Evolutionary conservation across 139 green algal species (phyloP).

Genomic region (Picochlorum sp.): DNA sequence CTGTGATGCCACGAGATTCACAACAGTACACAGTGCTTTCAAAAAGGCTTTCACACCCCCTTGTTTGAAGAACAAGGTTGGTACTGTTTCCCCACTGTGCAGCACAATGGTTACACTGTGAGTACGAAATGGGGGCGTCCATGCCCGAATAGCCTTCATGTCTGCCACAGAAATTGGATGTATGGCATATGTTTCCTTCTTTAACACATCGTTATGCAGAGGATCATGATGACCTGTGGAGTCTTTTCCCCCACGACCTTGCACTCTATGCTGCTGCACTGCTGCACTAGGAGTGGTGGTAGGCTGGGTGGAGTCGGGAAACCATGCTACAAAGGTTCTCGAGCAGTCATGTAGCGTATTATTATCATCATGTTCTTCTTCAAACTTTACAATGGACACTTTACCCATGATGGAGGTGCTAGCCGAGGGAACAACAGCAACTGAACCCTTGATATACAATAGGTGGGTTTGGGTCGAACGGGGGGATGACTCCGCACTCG

Average conservation of each 20-base stretch:
- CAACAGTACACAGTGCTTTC: slow-evolving; percentile 41
- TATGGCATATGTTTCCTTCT: background rate
- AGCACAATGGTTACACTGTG: slow-evolving; percentile 71
- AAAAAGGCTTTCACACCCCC: slow-evolving; percentile 44
- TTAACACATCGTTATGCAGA: background rate
- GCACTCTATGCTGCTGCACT: background rate
- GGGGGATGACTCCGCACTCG: no score
- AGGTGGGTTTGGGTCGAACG: no score
- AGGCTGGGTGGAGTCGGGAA: background rate
- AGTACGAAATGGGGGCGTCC: slow-evolving; percentile 54
- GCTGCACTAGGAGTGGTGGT: background rate
- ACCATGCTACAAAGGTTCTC: slow-evolving; percentile 1
- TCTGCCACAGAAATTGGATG: slow-evolving; percentile 28
- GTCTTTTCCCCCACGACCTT: no score
- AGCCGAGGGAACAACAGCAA: no score
- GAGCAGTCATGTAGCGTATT: background rate
- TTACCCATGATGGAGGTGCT: background rate
- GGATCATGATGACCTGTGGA: no score
- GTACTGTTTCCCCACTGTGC: slow-evolving; percentile 58
- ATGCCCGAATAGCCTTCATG: slow-evolving; percentile 58
- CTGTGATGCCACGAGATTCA: slow-evolving; percentile 36
- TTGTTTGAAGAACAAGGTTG: slow-evolving; percentile 70
- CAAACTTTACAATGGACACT: background rate
- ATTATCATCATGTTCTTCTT: background rate
- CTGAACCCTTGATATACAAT: no score